Conservation (phyloP, 768 basidiomycete species). For the Leccinum rimulosum region DNA sequence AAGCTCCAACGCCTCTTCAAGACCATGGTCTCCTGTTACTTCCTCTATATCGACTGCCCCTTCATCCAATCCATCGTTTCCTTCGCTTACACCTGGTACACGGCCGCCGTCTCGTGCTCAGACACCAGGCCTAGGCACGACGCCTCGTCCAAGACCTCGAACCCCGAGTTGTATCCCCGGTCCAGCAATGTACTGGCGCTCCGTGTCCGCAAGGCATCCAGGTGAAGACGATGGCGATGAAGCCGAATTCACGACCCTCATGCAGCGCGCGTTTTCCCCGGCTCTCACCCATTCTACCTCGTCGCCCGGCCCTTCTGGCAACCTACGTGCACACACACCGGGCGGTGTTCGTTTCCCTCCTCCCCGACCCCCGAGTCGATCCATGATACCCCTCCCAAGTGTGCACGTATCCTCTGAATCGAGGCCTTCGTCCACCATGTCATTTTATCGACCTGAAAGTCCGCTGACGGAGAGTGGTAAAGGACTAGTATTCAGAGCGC, state of each 20-base stretch:
- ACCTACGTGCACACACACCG: constrained; percentile 38
- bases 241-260: constrained; percentile 39
- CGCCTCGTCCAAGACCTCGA: constrained; percentile 69
- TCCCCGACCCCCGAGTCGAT: constrained; percentile 76
- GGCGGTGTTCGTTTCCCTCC: constrained; percentile 46
- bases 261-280: constrained; percentile 62
- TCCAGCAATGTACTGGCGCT: constrained; percentile 50
- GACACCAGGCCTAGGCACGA: constrained; percentile 44
- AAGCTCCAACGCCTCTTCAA: constrained; percentile 72
- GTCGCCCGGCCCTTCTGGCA: constrained; percentile 32
- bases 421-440: constrained; percentile 70
- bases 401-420: constrained; percentile 69
- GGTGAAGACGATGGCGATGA: constrained; percentile 48
- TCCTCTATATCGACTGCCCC: constrained; percentile 70
- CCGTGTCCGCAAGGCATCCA: constrained; percentile 46
- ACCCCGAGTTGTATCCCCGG: constrained; percentile 80
- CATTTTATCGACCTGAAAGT: constrained; percentile 58
- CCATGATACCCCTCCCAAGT: constrained; percentile 79
- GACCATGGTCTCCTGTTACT: constrained; percentile 77
- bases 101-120: constrained; percentile 56
- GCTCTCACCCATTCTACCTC: constrained; percentile 52
- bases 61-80: constrained; percentile 40
- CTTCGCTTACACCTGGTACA: constrained; percentile 27
- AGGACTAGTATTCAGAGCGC: constrained; percentile 46
- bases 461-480: constrained; percentile 38